Evolutionary conservation across 2,329 filamentous ascomycete species (phyloP).

Genomic region (Colletotrichum spinosum): DNA sequence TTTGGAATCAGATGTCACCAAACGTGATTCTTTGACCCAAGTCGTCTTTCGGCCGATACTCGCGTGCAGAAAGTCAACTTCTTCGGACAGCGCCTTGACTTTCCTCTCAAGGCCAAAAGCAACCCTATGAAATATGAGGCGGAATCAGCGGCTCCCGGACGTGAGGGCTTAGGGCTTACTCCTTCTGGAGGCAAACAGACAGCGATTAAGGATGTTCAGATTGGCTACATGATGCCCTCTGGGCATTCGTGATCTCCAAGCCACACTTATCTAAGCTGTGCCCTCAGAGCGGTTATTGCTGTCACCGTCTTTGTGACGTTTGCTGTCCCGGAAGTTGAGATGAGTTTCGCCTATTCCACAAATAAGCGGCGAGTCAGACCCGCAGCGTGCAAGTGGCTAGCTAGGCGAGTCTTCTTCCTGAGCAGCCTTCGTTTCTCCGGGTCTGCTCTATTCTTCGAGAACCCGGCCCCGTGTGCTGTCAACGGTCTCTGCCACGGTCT

Average conservation of each 20-base stretch:
- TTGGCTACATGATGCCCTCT: conserved; percentile 6
- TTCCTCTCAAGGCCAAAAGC: not conserved
- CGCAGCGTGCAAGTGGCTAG: conserved; percentile 9
- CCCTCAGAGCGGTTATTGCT: not conserved
- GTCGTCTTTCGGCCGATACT: not conserved
- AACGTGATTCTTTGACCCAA: not conserved
- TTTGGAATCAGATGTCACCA: conserved; percentile 8
- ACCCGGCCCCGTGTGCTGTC: too few species aligned
- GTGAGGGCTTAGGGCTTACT: not conserved
- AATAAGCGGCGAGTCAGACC: conserved; percentile 30
- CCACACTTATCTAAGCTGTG: conserved; percentile 2
- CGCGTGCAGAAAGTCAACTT: too few species aligned
- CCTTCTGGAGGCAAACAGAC: not conserved
- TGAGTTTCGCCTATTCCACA: conserved; percentile 33
- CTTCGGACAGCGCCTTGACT: not conserved
- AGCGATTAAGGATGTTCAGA: not conserved
- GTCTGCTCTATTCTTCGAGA: too few species aligned
- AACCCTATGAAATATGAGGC: too few species aligned
- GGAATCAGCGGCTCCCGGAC: too few species aligned
- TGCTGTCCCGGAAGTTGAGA: conserved; percentile 32
- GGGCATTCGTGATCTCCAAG: not conserved
- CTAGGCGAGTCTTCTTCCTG: not conserved
- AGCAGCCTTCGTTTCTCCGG: too few species aligned
- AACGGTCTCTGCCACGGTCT: not conserved
- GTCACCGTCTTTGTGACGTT: conserved; percentile 23